Percentiles rank a stretch among this genome's conserved stretches.
Evolutionary conservation across 2,329 filamentous ascomycete species (phyloP).

Genomic region (Calonectria fujianensis): DNA sequence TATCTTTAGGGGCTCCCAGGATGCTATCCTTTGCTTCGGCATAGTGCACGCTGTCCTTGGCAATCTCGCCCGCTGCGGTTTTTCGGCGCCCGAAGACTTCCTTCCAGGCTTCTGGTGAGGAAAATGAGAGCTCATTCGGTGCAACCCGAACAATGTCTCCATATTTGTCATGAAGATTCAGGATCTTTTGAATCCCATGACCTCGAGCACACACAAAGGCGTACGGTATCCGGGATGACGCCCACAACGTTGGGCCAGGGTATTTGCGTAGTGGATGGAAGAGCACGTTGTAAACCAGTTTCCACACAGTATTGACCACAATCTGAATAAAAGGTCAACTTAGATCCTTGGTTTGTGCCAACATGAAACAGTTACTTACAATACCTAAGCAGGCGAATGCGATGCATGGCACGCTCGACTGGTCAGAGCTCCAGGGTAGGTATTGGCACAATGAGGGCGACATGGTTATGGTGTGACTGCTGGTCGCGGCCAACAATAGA

Average conservation of each 20-base stretch:
- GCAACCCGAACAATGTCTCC: slow-evolving; percentile 4
- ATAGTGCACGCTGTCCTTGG: slow-evolving; percentile 17
- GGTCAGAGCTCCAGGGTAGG: slow-evolving; percentile 1
- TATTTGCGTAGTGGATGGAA: slow-evolving; percentile 11
- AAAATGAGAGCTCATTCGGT: background rate
- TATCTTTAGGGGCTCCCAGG: slow-evolving; percentile 3
- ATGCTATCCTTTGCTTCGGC: slow-evolving; percentile 15
- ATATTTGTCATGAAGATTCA: background rate
- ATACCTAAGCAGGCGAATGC: background rate
- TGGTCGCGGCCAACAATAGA: background rate
- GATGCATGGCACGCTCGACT: background rate
- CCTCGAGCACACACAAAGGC: background rate
- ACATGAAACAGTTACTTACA: background rate
- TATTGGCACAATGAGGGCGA: background rate
- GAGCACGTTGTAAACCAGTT: background rate
- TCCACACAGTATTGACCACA: background rate
- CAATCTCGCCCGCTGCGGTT: background rate
- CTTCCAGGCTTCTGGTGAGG: slow-evolving; percentile 10
- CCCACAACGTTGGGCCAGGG: background rate
- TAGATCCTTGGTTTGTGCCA: background rate
- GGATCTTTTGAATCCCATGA: background rate
- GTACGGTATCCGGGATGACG: background rate
- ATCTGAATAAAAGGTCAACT: background rate
- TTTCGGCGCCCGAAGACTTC: slow-evolving; percentile 14
- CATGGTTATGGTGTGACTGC: background rate